Base-by-base conservation (phyloP, 208 protist species). In the Acanthamoeba healyi region DNA sequence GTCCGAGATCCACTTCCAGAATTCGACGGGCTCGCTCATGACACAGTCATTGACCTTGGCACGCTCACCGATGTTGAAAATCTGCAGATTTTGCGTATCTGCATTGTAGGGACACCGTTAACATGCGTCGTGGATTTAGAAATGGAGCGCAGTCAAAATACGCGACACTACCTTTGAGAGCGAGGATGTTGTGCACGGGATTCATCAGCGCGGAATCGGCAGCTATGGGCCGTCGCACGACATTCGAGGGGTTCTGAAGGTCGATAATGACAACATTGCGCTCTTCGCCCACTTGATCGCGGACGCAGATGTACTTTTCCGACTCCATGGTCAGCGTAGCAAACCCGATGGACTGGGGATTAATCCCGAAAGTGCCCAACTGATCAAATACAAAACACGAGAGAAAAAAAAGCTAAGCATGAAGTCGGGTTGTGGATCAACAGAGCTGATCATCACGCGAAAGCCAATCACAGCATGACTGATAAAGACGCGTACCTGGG, bases 161-260 rank as follows among this genome's bases (percentile, higher is more conserved):
- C 15, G 22, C 19, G 32, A 93, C 1, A 63, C 15, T 93, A 97
- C 97, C 96, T 95, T 99, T 99, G 15, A 99, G 96, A 2, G 99
- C 99, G 40, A 99, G 96, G 44, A 99, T 98, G 94, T 99, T 98
- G 32, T 98, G 95, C 61, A 96, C 97, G 24, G 99, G 99, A 96
- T 99, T 99, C 99, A 99, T 99, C 77, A 99, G 99, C 26, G 99
- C 99, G 5, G 98, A 98, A 94, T 99, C 99, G 24, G 99, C 99
- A 56, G 97, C 98, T 74, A 99, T 99, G 94, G 99, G 99, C 77
- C 99, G 98, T 67, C 99, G 98, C 34, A 98, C 98, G 22, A 96
- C 92, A 51, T 96, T 96, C 24, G 40, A 88, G 84, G 98, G 99
- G 94, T 98, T 98, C 9, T 97, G 96, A 94, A 99, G 97, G 95